Evolutionary conservation across 805 yeast species (phyloP).

Genomic region (Myxozyma vanderwaltii): DNA sequence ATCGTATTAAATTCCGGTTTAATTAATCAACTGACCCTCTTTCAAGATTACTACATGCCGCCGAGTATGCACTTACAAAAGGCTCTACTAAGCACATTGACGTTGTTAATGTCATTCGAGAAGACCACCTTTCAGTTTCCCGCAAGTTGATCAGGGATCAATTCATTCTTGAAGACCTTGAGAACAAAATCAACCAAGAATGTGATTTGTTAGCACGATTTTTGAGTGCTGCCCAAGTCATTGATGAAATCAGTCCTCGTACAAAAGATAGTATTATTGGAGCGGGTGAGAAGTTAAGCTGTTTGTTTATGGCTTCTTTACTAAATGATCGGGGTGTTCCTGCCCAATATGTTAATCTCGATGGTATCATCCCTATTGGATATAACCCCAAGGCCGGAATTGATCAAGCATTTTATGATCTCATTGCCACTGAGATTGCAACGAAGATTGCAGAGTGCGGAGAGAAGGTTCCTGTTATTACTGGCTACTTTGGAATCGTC

Average conservation of each 20-base stretch:
- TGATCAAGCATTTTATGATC: slow-evolving; percentile 63
- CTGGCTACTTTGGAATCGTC: slow-evolving; percentile 94
- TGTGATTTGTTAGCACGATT: slow-evolving; percentile 67
- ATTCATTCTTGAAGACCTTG: slow-evolving; percentile 55
- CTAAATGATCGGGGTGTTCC: slow-evolving; percentile 80
- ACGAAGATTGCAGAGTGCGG: slow-evolving; percentile 45
- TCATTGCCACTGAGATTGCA: slow-evolving; percentile 55
- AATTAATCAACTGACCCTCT: background rate
- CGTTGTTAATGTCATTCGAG: slow-evolving; percentile 66
- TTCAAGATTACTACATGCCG: slow-evolving; percentile 68
- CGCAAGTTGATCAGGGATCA: slow-evolving; percentile 50
- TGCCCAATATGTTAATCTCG: slow-evolving; percentile 77
- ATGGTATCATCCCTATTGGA: slow-evolving; percentile 67
- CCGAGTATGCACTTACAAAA: slow-evolving; percentile 59
- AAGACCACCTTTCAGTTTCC: slow-evolving; percentile 81
- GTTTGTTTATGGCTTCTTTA: slow-evolving; percentile 83
- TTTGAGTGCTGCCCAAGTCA: slow-evolving; percentile 81
- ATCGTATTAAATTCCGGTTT: too few species aligned
- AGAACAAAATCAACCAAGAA: slow-evolving; percentile 63
- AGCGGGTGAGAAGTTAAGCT: slow-evolving; percentile 89
- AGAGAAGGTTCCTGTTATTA: slow-evolving; percentile 70
- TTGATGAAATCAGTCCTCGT: slow-evolving; percentile 87
- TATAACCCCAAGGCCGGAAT: slow-evolving; percentile 59
- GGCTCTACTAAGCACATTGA: slow-evolving; percentile 52
- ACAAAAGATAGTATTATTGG: slow-evolving; percentile 90